Percentiles rank a stretch among this genome's conserved stretches.
Evolutionary conservation across 1,284 basidiomycete species (phyloP).

Genomic region (Coniferiporia sulphurascens): DNA sequence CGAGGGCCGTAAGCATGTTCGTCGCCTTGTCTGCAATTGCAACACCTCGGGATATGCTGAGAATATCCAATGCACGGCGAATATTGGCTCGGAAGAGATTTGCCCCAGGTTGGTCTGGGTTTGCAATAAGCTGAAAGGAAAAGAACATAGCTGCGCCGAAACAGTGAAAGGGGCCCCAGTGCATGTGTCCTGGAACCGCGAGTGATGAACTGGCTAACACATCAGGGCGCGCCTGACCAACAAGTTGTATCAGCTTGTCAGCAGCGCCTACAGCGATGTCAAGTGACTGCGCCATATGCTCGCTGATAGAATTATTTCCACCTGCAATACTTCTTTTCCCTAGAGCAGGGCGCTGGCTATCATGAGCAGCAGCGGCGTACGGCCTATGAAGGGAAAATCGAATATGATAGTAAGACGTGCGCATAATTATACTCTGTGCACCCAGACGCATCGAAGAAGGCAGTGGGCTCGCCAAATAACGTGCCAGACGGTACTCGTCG

Average conservation of each 20-base stretch:
- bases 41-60: slow-evolving; percentile 58
- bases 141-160: slow-evolving; percentile 85
- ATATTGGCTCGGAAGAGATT: slow-evolving; percentile 68
- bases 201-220: slow-evolving; percentile 62
- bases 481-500: slow-evolving; percentile 67
- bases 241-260: slow-evolving; percentile 69
- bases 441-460: slow-evolving; percentile 49
- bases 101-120: slow-evolving; percentile 71
- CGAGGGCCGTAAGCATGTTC: slow-evolving; percentile 60
- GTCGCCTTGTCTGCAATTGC: slow-evolving; percentile 68
- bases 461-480: slow-evolving; percentile 57
- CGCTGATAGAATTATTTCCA: slow-evolving; percentile 29
- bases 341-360: slow-evolving; percentile 13
- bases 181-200: slow-evolving; percentile 74
- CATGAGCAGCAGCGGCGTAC: slow-evolving; percentile 44
- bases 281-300: slow-evolving; percentile 52
- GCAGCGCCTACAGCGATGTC: slow-evolving; percentile 70
- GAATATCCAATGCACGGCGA: slow-evolving; percentile 56
- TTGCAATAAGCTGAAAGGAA: slow-evolving; percentile 75
- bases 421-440: slow-evolving; percentile 73
- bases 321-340: slow-evolving; percentile 1
- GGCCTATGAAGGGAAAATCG: slow-evolving; percentile 78
- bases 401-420: slow-evolving; percentile 71
- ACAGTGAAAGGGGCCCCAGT: slow-evolving; percentile 75
- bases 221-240: slow-evolving; percentile 64